Percentiles rank a stretch among this genome's conserved stretches.
These are phyloP conservation scores for Termitomyces sp. DNA, from an alignment of 768 basidiomycete genomes.

Conservation along the genomic window DNA sequence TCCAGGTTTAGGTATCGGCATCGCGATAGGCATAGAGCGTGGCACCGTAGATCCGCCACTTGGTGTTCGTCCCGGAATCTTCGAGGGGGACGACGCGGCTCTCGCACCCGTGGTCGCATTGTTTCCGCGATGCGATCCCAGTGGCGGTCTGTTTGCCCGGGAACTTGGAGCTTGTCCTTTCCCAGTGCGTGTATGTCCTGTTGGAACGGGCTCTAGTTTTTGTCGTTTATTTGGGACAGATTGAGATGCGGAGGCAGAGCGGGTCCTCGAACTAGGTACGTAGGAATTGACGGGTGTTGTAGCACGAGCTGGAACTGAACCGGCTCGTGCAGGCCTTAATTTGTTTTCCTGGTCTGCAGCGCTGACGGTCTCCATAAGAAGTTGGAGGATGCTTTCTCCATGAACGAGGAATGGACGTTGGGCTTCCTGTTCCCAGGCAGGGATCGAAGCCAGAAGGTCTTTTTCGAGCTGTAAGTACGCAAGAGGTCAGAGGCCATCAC, in stretches of 20 bases:
- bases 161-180: conserved; percentile 19
- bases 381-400: conserved; percentile 75
- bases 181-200: conserved; percentile 15
- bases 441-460: conserved; percentile 75
- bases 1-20: conserved; percentile 48
- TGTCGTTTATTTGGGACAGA: conserved; percentile 64
- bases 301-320: conserved; percentile 58
- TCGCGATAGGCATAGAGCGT: conserved; percentile 36
- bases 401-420: conserved; percentile 79
- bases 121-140: conserved; percentile 38
- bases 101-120: conserved; percentile 27
- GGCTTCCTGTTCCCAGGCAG: conserved; percentile 81
- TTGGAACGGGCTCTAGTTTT: conserved; percentile 39
- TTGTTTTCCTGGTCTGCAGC: conserved; percentile 82
- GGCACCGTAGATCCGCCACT: conserved; percentile 29
- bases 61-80: conserved; percentile 40
- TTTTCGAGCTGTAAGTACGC: conserved; percentile 67
- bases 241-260: conserved; percentile 52
- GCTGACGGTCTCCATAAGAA: conserved; percentile 70
- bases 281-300: conserved; percentile 51
- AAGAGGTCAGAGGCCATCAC: neutral
- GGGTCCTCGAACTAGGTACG: conserved; percentile 38
- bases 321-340: conserved; percentile 48
- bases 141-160: conserved; percentile 28
- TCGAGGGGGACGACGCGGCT: conserved; percentile 50